Base-by-base conservation (phyloP, 2,329 filamentous ascomycete genomes). In the Epichloe sibirici region DNA sequence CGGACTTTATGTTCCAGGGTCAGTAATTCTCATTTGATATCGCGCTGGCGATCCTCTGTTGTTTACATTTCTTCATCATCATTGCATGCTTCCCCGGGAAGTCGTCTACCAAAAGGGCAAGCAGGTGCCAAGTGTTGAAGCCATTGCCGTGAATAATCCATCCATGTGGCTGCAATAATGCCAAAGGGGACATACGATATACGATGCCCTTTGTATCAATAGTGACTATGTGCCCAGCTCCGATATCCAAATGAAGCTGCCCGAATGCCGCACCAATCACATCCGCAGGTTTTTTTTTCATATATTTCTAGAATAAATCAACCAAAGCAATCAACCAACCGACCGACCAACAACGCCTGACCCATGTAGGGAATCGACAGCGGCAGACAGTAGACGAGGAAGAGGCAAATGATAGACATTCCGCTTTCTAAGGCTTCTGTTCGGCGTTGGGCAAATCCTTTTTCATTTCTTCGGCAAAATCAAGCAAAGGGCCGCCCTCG, bases 401-500 rank as follows among this genome's bases (percentile, higher is more conserved):
- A 13, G 15, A 38, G 23, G 34, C n/a, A 38, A n/a, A 43, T 8
- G n/a, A 17, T 34, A 3, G 4, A n/a, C 17, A 38, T 50, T 28
- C n/a, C 4, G 34, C 9, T 2, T 9, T 23, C 25, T 31, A 44
- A n/a, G 28, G 15, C 43, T 45, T 53, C 12, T 49, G 43, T 42
- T 54, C 44, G 11, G 37, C 58, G 31, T 62, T 53, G 4, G 76
- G 76, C 39, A 82, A 59, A 25, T 68, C 63, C 53, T 73, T 75
- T 63, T 75, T 75, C 62, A 82, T 44, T 53, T 82, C 79, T 11
- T 72, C 60, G 15, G 74, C 68, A 53, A 83, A 82, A 61, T 83
- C 76, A 37, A 82, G 70, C 47, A 81, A 64, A 1, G 77, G 74
- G 0, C 77, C 42, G 4, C 12, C 76, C 0, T 73, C 65, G 5